phyloP scores from a whole-genome alignment of 2,329 filamentous ascomycete genomes.

The Chalara sp. region DNA sequence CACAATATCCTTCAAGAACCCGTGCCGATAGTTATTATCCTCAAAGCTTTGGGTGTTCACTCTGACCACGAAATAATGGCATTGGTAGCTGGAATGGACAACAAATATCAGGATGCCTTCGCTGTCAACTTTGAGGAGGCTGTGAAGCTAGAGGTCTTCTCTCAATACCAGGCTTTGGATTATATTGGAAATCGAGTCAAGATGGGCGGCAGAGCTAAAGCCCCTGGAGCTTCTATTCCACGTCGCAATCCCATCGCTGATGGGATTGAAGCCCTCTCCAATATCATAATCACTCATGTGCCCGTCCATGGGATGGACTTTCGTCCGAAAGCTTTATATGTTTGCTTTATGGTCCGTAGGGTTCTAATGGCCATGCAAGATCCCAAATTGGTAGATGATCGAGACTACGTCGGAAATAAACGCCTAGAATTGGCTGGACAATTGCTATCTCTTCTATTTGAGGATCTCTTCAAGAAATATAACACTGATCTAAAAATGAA shows the following conservation, averaged over 20 bases:
- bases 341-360: slow-evolving; percentile 95
- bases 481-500: slow-evolving; percentile 82
- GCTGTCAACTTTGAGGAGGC: slow-evolving; percentile 92
- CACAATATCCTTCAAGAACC: slow-evolving; percentile 93
- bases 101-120: slow-evolving; percentile 89
- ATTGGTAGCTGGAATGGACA: slow-evolving; percentile 81
- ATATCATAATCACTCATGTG: slow-evolving; percentile 91
- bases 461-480: slow-evolving; percentile 97
- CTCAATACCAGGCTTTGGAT: slow-evolving; percentile 91
- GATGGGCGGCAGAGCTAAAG: slow-evolving; percentile 62
- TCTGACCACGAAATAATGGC: slow-evolving; percentile 93
- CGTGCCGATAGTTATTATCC: slow-evolving; percentile 86
- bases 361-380: slow-evolving; percentile 93
- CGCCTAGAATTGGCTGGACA: slow-evolving; percentile 91
- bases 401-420: slow-evolving; percentile 98
- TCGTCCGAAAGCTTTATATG: slow-evolving; percentile 91
- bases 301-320: slow-evolving; percentile 89
- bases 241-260: slow-evolving; percentile 82
- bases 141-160: slow-evolving; percentile 75
- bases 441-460: slow-evolving; percentile 86
- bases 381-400: slow-evolving; percentile 82
- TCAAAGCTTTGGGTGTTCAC: slow-evolving; percentile 89
- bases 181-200: slow-evolving; percentile 84
- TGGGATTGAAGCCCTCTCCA: slow-evolving; percentile 85
- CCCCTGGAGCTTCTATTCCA: slow-evolving; percentile 40